Evolutionary conservation across 371 early-diverging fungal genomes (phyloP).

Genomic region (Chytridium lagenaria): DNA sequence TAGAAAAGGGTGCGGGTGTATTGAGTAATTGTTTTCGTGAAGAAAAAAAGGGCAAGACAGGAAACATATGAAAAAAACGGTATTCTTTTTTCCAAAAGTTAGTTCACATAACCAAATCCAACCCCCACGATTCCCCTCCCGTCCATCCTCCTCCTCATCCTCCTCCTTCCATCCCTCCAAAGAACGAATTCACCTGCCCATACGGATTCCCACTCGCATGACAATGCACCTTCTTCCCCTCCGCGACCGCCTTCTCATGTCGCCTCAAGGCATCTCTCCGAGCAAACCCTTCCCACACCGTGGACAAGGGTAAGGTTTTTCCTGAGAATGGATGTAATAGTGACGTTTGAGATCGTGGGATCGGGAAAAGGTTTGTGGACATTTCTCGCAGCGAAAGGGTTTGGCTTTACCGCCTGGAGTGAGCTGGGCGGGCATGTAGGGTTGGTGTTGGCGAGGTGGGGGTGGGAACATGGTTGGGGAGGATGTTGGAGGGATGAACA

Average conservation of each 20-base stretch:
- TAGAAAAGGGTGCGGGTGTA: no score
- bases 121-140: no score
- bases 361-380: constrained; percentile 56
- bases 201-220: no score
- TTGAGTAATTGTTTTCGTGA: no score
- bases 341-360: constrained; percentile 58
- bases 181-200: no score
- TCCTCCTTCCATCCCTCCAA: no score
- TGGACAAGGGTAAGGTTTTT: constrained; percentile 49
- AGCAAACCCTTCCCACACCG: constrained; percentile 54
- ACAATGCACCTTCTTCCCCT: constrained; percentile 58
- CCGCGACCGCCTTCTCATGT: constrained; percentile 50
- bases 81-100: no score
- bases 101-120: no score
- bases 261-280: constrained; percentile 50
- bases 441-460: not conserved
- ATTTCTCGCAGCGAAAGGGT: constrained; percentile 52
- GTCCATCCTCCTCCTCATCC: no score
- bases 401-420: constrained; percentile 33
- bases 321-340: constrained; percentile 54
- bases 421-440: not conserved
- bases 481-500: not conserved
- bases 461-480: no score
- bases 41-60: no score
- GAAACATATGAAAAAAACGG: no score